These are phyloP conservation scores for Wickerhamomyces kurtzmanii DNA, from an alignment of 805 yeast species.

Conservation along the genomic window DNA sequence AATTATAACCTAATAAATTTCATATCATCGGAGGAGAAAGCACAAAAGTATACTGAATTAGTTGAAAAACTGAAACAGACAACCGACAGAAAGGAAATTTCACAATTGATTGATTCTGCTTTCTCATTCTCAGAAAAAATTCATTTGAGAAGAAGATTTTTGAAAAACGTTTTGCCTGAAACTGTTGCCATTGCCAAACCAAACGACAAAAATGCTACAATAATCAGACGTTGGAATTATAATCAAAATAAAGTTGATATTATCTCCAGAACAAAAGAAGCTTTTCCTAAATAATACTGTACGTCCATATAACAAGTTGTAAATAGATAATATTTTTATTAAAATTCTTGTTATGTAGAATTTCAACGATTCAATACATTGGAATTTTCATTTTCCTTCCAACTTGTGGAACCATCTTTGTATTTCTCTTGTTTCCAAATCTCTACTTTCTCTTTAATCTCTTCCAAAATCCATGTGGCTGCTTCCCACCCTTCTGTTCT, in stretches of 20 bases:
- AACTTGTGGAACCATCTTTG: constrained; percentile 26
- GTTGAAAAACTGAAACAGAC: constrained; percentile 12
- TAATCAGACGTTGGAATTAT: constrained; percentile 54
- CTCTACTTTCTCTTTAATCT: constrained; percentile 32
- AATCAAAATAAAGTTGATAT: constrained; percentile 39
- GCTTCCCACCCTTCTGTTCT: constrained; percentile 38
- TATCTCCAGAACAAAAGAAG: constrained; percentile 43
- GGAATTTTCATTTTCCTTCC: constrained; percentile 32
- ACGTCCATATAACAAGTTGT: too few relatives aligned
- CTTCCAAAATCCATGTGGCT: constrained; percentile 32
- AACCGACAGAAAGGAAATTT: constrained; percentile 27
- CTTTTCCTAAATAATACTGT: constrained; percentile 22
- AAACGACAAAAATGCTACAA: constrained; percentile 38
- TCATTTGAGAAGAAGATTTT: constrained; percentile 36
- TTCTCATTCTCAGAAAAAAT: constrained; percentile 18
- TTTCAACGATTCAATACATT: too few relatives aligned
- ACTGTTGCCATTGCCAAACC: constrained; percentile 29
- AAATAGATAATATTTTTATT: too few relatives aligned
- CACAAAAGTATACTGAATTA: constrained; percentile 15
- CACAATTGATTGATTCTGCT: constrained; percentile 28
- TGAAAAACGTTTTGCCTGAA: constrained; percentile 50
- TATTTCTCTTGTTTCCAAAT: constrained; percentile 43
- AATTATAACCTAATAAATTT: constrained; percentile 27
- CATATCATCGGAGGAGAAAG: constrained; percentile 23
- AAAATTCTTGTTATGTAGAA: too few relatives aligned